Base-by-base conservation (phyloP, 2,329 filamentous ascomycete genomes). In the Aspergillus felis region DNA sequence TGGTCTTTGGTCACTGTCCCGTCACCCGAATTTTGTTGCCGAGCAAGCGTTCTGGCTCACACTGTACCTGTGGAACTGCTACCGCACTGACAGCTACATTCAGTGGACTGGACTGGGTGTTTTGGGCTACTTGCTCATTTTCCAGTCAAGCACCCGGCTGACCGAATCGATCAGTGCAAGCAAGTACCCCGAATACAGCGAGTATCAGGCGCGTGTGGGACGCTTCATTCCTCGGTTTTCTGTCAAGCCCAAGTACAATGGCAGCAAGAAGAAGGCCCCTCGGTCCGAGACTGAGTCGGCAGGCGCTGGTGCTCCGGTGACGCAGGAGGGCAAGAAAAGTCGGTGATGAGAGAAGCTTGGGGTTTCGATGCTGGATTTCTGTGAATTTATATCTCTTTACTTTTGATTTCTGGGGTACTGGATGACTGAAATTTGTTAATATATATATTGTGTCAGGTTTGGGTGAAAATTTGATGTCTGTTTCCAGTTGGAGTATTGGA, bases 21-120 rank as follows among this genome's bases (percentile, higher is more conserved):
- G 94, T 49, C 95, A 99, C 73, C 94, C 94, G 50, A 99, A 99
- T 74, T 99, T 97, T 70, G 86, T 90, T 4, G 91, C 90, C 4
- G 94, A 99, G 76, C 94, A 97, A 76, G 81, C 86, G 29, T 86
- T 97, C 66, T 99, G 94, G 94, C 81, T 96, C 54, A 78, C 86
- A 8, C 76, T 97, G 53, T 97, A 97, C 74, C 84, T 91, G 68
- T 99, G 93, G 94, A 86, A 84, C 64, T 93, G 89, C 74, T 88
- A 85, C 70, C 83, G 87, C 55, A 90, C 87, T 32, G 83, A 86
- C 55, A 85, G 81, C 1, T 79, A 87, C 46, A 87, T 87, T 71
- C 93, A 89, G 74, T 99, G 92, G 91, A 87, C 89, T 1, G 85
- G 84, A 51, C 71, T 84, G 9, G 94, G 93, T 8, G 82, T 87